Evolutionary conservation across 83 land plant genomes (phyloP).

Genomic region (Larix sibirica): DNA sequence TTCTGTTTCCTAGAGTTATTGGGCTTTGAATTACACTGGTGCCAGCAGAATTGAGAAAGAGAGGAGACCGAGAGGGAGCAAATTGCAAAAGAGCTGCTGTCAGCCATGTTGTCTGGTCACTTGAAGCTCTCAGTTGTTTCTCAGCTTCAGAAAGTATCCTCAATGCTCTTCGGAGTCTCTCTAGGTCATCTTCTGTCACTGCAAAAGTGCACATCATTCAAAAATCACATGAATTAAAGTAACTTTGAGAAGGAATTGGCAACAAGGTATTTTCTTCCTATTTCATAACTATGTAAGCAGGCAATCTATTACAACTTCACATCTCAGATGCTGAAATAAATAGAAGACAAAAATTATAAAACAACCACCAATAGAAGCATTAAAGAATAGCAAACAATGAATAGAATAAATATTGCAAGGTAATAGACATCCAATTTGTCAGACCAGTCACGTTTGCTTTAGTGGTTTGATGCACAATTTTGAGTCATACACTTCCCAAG

Average conservation of each 20-base stretch:
- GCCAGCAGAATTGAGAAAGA: slow-evolving; percentile 19
- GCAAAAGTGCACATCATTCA: not conserved
- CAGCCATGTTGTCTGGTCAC: slow-evolving; percentile 81
- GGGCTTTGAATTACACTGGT: slow-evolving; percentile 26
- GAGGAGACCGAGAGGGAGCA: slow-evolving; percentile 34
- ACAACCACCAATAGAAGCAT: not conserved
- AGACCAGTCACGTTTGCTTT: not conserved
- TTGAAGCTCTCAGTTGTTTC: slow-evolving; percentile 73
- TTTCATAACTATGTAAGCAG: not conserved
- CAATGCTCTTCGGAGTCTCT: slow-evolving; percentile 61
- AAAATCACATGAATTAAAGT: not conserved
- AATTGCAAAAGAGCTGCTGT: slow-evolving; percentile 75
- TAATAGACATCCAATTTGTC: not conserved
- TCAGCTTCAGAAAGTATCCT: slow-evolving; percentile 81
- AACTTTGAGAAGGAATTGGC: not conserved
- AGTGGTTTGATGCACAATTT: not conserved
- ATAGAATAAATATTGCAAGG: not conserved
- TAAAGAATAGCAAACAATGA: not conserved
- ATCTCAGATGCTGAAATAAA: not conserved
- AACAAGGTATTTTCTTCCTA: not conserved
- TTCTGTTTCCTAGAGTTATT: slow-evolving; percentile 1
- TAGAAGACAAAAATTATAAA: not conserved
- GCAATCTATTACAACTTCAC: no score
- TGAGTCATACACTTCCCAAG: not conserved
- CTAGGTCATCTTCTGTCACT: slow-evolving; percentile 67